These are phyloP conservation scores for Xerocomus spinulosus DNA, from an alignment of 768 basidiomycete species.

Conservation along the genomic window DNA sequence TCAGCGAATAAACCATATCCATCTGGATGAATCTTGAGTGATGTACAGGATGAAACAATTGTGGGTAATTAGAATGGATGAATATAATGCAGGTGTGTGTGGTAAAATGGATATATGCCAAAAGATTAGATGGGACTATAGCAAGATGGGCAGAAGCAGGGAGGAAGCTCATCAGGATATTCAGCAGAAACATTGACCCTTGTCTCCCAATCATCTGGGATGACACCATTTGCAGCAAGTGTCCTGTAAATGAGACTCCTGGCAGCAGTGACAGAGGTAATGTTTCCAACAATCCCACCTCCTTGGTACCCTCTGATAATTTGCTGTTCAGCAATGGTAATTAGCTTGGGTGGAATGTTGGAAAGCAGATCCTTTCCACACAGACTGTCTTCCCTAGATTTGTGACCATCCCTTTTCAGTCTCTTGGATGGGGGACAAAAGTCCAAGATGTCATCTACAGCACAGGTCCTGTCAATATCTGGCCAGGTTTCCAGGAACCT, in stretches of 20 bases:
- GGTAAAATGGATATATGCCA: background rate
- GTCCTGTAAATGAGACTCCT: conserved; percentile 42
- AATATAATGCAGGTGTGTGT: background rate
- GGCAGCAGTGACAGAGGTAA: conserved; percentile 42
- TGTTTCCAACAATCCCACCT: conserved; percentile 51
- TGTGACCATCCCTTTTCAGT: background rate
- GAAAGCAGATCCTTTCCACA: conserved; percentile 2
- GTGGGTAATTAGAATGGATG: too few species aligned
- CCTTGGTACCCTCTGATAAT: conserved; percentile 43
- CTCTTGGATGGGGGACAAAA: conserved; percentile 10
- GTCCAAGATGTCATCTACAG: conserved; percentile 2
- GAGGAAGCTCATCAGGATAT: conserved; percentile 18
- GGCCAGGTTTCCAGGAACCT: conserved; percentile 38
- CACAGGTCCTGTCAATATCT: conserved; percentile 21
- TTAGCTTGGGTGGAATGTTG: conserved; percentile 35
- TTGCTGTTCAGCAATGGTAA: conserved; percentile 47
- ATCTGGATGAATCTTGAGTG: too few species aligned
- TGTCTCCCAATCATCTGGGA: conserved; percentile 43
- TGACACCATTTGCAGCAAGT: conserved; percentile 21
- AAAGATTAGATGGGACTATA: conserved; percentile 37
- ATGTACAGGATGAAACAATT: too few species aligned
- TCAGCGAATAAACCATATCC: background rate
- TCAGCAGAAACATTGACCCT: conserved; percentile 21
- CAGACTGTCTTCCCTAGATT: background rate
- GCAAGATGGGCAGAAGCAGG: conserved; percentile 42